A percentile compares a stretch with the other conserved stretches of the same genome.
These are phyloP conservation scores for Cladophialophora psammophila DNA, from an alignment of 2,329 filamentous ascomycete species.

Conservation along the genomic window DNA sequence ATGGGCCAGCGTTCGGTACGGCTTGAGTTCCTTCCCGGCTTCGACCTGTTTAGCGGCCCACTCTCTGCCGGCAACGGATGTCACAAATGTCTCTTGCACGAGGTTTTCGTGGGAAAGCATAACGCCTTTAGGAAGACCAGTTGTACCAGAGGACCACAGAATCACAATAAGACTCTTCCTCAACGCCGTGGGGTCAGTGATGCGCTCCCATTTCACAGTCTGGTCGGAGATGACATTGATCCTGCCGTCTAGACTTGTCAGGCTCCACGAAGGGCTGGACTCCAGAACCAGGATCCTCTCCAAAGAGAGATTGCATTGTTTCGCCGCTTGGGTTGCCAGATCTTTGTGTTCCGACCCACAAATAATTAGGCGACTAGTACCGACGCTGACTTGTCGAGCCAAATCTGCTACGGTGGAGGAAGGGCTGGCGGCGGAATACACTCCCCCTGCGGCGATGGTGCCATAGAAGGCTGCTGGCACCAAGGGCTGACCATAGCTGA, in stretches of 20 bases:
- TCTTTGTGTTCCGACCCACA: conserved; percentile 59
- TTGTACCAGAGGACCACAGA: conserved; percentile 58
- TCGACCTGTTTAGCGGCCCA: conserved; percentile 41
- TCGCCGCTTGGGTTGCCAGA: conserved; percentile 58
- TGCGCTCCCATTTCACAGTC: conserved; percentile 60
- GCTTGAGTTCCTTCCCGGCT: conserved; percentile 43
- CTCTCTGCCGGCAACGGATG: conserved; percentile 34
- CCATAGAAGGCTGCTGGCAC: conserved; percentile 63
- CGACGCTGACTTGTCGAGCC: conserved; percentile 56
- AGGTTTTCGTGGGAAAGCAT: conserved; percentile 55
- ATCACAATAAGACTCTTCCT: conserved; percentile 55
- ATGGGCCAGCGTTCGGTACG: conserved; percentile 54
- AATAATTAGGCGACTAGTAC: conserved; percentile 52
- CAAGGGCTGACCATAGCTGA: conserved; percentile 64
- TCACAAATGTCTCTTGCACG: conserved; percentile 48
- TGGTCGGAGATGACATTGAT: conserved; percentile 47
- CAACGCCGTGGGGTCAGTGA: conserved; percentile 60
- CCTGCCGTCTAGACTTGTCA: conserved; percentile 44
- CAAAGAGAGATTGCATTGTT: conserved; percentile 52
- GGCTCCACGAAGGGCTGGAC: conserved; percentile 49
- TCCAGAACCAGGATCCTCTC: conserved; percentile 61
- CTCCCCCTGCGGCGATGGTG: conserved; percentile 65
- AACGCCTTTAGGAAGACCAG: conserved; percentile 56
- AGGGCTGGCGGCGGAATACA: conserved; percentile 64
- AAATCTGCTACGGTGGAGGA: conserved; percentile 61